A percentile compares a stretch with the other conserved stretches of the same genome.
Evolutionary conservation across 257 asterid genomes (phyloP).

Genomic region (Fraxinus excelsior): DNA sequence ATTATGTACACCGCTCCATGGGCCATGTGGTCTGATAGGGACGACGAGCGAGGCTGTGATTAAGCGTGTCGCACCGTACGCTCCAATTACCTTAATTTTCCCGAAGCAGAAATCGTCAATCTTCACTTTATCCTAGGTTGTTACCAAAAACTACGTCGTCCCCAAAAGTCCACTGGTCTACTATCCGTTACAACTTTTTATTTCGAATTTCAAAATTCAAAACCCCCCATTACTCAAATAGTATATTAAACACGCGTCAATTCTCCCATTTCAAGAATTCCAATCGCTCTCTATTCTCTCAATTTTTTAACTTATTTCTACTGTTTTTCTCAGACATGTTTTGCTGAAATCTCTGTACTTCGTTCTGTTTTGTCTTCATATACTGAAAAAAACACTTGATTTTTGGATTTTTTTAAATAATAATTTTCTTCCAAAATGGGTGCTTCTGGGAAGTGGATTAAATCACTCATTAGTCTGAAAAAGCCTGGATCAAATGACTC

Average conservation of each 20-base stretch:
- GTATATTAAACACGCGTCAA: not conserved
- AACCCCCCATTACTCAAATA: not conserved
- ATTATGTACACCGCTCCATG: not conserved
- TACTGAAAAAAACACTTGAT: not conserved
- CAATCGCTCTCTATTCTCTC: not conserved
- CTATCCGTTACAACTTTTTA: slow-evolving; percentile 44
- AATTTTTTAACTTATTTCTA: not conserved
- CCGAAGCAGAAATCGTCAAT: not conserved
- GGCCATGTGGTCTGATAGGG: not conserved
- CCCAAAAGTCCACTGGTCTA: not conserved
- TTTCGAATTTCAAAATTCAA: slow-evolving; percentile 41
- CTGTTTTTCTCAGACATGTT: slow-evolving; percentile 1
- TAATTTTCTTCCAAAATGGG: slow-evolving; percentile 32
- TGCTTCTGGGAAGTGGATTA: slow-evolving; percentile 54
- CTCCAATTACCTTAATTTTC: slow-evolving; percentile 10
- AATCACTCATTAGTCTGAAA: slow-evolving; percentile 36
- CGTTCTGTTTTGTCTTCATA: not conserved
- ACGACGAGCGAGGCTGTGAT: not conserved
- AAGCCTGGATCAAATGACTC: slow-evolving; percentile 33
- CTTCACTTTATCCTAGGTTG: slow-evolving; percentile 12
- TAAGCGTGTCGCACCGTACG: not conserved
- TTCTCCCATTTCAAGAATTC: not conserved
- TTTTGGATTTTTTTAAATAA: not conserved
- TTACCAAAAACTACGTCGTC: slow-evolving; percentile 1
- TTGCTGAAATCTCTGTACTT: slow-evolving; percentile 12